Base-by-base conservation (phyloP, 495 filamentous ascomycete genomes). In the Endocarpon pusillum region DNA sequence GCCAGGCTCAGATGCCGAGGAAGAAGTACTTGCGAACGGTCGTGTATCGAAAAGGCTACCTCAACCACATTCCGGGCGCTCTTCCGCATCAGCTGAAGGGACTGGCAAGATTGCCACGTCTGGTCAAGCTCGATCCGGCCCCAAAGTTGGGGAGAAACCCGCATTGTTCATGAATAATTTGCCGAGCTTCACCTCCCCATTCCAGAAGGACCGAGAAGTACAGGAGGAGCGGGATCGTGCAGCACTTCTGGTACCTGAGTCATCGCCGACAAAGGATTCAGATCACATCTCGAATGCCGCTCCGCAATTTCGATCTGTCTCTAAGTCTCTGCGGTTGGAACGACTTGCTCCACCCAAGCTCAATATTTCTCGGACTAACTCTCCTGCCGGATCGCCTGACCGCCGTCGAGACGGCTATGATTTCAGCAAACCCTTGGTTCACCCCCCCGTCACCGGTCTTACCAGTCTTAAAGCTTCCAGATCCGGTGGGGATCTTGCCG, bases 291-390 rank as follows among this genome's bases (percentile, higher is more conserved):
- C 28, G 5, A n/a, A 17, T 14, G 12, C 14, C 7, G 28, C 19
- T 7, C 28, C 12, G 12, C 12, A 5, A 14, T n/a, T 17, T 4
- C 28, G 28, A 4, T 31, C 28, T 5, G 12, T 7, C 5, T 31
- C 28, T 5, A 44, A 53, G 6, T 61, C 62, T 3, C 59, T 60
- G 5, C 50, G 63, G 8, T 67, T 66, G 34, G 63, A 74, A 19
- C 51, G 59, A 4, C 60, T 78, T 31, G 67, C 72, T 37, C 70
- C 72, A 9, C 75, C 76, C 3, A 58, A 59, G 29, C 73, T 79
- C 38, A 69, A 80, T 36, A 48, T 80, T 22, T 66, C 43, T 48
- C 49, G 41, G 46, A 66, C 29, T 67, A 64, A 4, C 56, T 64
- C 10, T 48, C 47, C 1, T 45, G 52, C 3, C 52, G 59, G 36